Evolutionary conservation across 805 yeast species (phyloP).

Genomic region (Candida chilensis): DNA sequence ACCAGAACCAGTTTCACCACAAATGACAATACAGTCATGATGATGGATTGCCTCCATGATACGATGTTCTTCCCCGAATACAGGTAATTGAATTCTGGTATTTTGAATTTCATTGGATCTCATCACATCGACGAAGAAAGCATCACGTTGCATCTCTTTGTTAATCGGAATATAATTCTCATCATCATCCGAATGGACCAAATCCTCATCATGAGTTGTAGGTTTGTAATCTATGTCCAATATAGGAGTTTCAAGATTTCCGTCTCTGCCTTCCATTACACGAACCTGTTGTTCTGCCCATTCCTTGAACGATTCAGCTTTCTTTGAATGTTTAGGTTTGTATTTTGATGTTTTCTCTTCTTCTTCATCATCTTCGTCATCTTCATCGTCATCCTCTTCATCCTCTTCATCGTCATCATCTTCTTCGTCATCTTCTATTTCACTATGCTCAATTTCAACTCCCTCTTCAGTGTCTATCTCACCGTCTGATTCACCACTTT

Average conservation of each 20-base stretch:
- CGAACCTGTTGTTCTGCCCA: constrained; percentile 83
- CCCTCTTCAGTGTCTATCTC: constrained; percentile 11
- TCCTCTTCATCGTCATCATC: constrained; percentile 19
- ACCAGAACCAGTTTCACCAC: constrained; percentile 99
- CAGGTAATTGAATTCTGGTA: constrained; percentile 71
- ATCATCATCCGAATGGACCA: constrained; percentile 59
- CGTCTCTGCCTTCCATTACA: constrained; percentile 52
- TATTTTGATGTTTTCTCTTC: constrained; percentile 21
- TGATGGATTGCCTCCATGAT: constrained; percentile 95
- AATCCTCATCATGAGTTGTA: constrained; percentile 59
- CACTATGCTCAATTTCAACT: constrained; percentile 19
- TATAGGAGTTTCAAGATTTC: constrained; percentile 32
- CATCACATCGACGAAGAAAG: constrained; percentile 58
- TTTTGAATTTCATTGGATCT: constrained; percentile 61
- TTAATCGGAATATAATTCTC: constrained; percentile 52
- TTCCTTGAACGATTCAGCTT: constrained; percentile 63
- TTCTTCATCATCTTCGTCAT: constrained; percentile 16
- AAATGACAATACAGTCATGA: constrained; percentile 80
- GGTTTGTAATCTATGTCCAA: constrained; percentile 43
- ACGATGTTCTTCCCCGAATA: constrained; percentile 79
- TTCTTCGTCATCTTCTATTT: constrained; percentile 15
- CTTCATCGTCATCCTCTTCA: constrained; percentile 17
- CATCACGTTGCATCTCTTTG: constrained; percentile 42
- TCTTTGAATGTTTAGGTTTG: constrained; percentile 35
- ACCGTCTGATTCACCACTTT: constrained; percentile 2